Percentiles rank a stretch among this genome's conserved stretches.
Evolutionary conservation across 257 asterid genomes (phyloP).

Genomic region (Solanum bulbocastanum): DNA sequence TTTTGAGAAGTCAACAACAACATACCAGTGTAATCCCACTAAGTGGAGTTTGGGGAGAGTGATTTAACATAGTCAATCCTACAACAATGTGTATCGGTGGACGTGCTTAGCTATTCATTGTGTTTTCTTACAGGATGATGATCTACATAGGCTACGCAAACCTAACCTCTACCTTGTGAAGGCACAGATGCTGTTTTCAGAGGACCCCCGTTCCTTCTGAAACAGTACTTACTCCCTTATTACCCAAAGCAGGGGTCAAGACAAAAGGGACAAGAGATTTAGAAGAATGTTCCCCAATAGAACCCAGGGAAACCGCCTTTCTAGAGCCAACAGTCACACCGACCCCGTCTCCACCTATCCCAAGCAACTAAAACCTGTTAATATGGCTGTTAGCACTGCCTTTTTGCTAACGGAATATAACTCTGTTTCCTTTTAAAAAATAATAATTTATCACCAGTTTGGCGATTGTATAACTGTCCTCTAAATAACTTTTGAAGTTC

Average conservation of each 20-base stretch:
- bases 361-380: neutral
- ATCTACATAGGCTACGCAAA: conserved; percentile 24
- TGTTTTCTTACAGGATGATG: conserved; percentile 50
- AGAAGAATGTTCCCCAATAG: neutral
- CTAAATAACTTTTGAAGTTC: neutral
- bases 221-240: neutral
- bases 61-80: neutral
- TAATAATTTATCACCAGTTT: neutral
- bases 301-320: neutral
- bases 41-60: neutral
- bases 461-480: neutral
- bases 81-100: neutral
- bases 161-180: neutral
- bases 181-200: neutral
- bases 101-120: neutral
- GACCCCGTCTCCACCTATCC: neutral
- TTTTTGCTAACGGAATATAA: neutral
- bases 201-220: neutral
- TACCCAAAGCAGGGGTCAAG: neutral
- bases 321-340: neutral
- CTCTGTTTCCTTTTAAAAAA: neutral
- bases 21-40: neutral
- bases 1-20: neutral
- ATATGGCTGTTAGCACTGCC: neutral
- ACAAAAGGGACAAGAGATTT: neutral